Percentiles rank a stretch among this genome's conserved stretches.
Evolutionary conservation across 2,329 filamentous ascomycete species (phyloP).

Genomic region (Fusarium albosuccineum): DNA sequence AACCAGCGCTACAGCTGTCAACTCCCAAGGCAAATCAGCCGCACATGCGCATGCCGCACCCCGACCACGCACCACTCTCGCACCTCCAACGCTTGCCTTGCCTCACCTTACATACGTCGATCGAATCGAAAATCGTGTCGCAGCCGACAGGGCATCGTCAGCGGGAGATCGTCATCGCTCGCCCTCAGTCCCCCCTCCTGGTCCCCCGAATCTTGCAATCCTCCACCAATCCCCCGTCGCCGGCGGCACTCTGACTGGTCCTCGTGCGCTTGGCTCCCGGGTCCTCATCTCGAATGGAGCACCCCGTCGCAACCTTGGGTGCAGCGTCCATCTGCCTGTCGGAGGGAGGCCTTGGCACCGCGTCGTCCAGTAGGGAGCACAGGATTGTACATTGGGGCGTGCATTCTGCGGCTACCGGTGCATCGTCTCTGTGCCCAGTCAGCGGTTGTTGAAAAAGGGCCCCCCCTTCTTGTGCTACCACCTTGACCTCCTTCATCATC

Average conservation of each 20-base stretch:
- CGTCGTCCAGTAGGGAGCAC: constrained; percentile 1
- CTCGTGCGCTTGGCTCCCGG: constrained; percentile 9
- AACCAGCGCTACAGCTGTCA: constrained; percentile 4
- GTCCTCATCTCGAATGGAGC: constrained; percentile 22
- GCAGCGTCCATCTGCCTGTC: not conserved
- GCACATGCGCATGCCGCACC: constrained; percentile 9
- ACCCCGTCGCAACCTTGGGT: not conserved
- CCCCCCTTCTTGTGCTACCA: constrained; percentile 21
- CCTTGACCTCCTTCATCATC: constrained; percentile 20
- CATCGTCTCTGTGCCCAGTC: not conserved
- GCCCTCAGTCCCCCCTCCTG: constrained; percentile 1
- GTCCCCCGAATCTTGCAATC: constrained; percentile 6
- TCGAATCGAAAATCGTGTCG: constrained; percentile 38
- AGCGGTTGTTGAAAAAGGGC: not conserved
- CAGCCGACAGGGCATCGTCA: constrained; percentile 33
- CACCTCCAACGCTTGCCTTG: constrained; percentile 1
- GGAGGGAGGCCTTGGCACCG: not conserved
- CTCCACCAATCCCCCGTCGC: constrained; percentile 18
- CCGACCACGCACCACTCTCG: not conserved
- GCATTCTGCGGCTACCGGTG: constrained; percentile 7
- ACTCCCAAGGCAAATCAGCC: constrained; percentile 1
- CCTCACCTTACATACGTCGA: constrained; percentile 24
- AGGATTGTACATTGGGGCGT: constrained; percentile 6
- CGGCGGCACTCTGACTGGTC: constrained; percentile 9
- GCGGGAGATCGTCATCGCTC: constrained; percentile 43